Evolutionary conservation across 208 protist genomes (phyloP).

Genomic region (Spongospora subterranea): DNA sequence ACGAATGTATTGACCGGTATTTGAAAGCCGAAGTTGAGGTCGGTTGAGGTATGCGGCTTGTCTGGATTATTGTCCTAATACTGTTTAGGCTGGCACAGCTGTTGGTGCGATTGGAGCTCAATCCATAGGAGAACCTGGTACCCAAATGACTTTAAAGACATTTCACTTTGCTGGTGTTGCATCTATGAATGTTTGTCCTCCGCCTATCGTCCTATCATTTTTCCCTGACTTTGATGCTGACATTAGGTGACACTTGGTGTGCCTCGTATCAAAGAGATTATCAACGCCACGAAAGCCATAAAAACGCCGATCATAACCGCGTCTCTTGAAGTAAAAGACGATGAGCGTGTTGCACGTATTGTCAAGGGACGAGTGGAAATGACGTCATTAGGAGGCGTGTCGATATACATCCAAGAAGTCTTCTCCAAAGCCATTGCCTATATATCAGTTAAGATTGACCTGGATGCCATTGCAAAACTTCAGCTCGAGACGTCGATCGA

Average conservation of each 20-base stretch:
- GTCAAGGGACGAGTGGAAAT: conserved; percentile 90
- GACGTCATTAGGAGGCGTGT: conserved; percentile 68
- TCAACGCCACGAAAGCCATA: conserved; percentile 97
- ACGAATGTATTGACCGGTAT: conserved; percentile 72
- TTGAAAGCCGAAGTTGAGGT: conserved; percentile 83
- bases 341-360: conserved; percentile 73
- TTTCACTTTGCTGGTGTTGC: conserved; percentile 99
- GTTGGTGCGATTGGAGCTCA: conserved; percentile 98
- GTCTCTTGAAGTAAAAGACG: conserved; percentile 75
- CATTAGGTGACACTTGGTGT: conserved; percentile 77
- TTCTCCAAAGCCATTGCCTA: conserved; percentile 82
- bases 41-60: not conserved
- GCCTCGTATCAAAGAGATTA: conserved; percentile 96
- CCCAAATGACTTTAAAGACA: conserved; percentile 99
- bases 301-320: conserved; percentile 97
- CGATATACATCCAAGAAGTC: conserved; percentile 77
- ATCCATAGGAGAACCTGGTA: conserved; percentile 98
- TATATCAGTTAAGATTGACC: conserved; percentile 72
- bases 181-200: conserved; percentile 89
- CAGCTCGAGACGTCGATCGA: conserved; percentile 54
- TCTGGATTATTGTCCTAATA: not conserved
- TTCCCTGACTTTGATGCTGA: not conserved
- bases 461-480: conserved; percentile 58
- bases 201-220: not conserved
- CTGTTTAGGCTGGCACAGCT: conserved; percentile 91